Evolutionary conservation across 148 eudicot genomes (phyloP), one percentile per base, ranked within the genome.

Genomic region (Cornus suecica): DNA sequence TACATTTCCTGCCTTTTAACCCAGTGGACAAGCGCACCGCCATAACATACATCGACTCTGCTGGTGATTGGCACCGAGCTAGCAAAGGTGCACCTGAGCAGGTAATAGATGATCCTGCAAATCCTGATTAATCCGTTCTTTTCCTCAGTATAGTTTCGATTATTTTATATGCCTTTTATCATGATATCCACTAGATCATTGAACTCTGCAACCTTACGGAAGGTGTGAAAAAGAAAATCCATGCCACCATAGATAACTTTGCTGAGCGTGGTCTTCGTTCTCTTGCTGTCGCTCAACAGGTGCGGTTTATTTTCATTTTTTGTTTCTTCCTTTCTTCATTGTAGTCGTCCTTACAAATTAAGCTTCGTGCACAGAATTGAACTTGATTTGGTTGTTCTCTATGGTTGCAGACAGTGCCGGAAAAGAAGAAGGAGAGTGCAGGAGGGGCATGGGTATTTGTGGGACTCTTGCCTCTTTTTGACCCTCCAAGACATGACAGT

Each of bases 21-120:
- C 97, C 97, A 5, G 94, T 92, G 15, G 94, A 88, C 13, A 92
- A 92, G 86, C 92, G 97, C 45, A 92, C 97, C 13, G 97, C 97
- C 54, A 90, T 90, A 66, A 92, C 97, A 26, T 90, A 85, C 81
- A 76, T 77, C 8, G 97, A 92, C 51, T 23, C 72, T 18, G 72
- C 81, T 24, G 94, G 90, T 10, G 81, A 88, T 72, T 92, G 97
- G 97, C 83, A 88, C 68, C 75, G 97, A n/a, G 82, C 82, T n/a
- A 92, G 97, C 94, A 92, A 92, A 84, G 97, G 94, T 54, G 97
- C 94, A 66, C 97, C 97, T 28, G 97, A 92, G 76, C 94, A 91
- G 90, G 89, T 88, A 78, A 51, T 22, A 2, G 24, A 75, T 52
- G 66, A 51, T 73, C 18, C 31, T 58, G 60, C 28, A 62, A 42